These are phyloP conservation scores for Gentiana dahurica DNA, from an alignment of 257 asterid species.

Conservation along the genomic window DNA sequence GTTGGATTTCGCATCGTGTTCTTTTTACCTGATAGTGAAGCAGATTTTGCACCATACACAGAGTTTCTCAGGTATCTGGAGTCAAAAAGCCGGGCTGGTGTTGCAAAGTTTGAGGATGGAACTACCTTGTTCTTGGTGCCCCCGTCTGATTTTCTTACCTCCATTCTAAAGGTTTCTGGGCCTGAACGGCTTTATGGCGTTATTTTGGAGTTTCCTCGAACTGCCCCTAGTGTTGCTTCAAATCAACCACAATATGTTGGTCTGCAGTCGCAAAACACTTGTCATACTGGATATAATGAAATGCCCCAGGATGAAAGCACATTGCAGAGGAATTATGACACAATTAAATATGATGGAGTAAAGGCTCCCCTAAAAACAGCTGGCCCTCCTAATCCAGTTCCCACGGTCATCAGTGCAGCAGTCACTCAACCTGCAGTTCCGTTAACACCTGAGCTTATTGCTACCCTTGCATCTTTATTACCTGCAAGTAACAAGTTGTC, in stretches of 20 bases:
- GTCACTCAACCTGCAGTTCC: conserved; percentile 51
- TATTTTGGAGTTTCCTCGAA: conserved; percentile 64
- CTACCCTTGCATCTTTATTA: conserved; percentile 57
- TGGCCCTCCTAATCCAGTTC: conserved; percentile 37
- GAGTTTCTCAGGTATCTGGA: conserved; percentile 84
- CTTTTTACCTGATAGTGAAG: conserved; percentile 91
- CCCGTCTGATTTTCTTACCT: conserved; percentile 73
- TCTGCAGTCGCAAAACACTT: conserved; percentile 23
- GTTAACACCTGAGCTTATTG: conserved; percentile 89
- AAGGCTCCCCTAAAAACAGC: conserved; percentile 31
- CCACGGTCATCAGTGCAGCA: conserved; percentile 29
- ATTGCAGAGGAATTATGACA: conserved; percentile 25
- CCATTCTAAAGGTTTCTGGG: conserved; percentile 69
- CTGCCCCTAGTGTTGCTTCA: conserved; percentile 23
- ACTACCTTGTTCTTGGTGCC: conserved; percentile 93
- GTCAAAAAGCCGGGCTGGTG: conserved; percentile 87
- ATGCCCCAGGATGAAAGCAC: conserved; percentile 37
- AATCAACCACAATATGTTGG: conserved; percentile 34
- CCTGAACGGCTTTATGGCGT: conserved; percentile 98
- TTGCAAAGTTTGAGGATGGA: conserved; percentile 88
- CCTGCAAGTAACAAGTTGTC: conserved; percentile 40
- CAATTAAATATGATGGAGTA: conserved; percentile 31
- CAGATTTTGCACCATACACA: conserved; percentile 83
- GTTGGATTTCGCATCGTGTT: conserved; percentile 70
- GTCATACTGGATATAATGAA: conserved; percentile 31